phyloP scores from a whole-genome alignment of 176 grass and related monocot species.

The Oryza meridionalis region DNA sequence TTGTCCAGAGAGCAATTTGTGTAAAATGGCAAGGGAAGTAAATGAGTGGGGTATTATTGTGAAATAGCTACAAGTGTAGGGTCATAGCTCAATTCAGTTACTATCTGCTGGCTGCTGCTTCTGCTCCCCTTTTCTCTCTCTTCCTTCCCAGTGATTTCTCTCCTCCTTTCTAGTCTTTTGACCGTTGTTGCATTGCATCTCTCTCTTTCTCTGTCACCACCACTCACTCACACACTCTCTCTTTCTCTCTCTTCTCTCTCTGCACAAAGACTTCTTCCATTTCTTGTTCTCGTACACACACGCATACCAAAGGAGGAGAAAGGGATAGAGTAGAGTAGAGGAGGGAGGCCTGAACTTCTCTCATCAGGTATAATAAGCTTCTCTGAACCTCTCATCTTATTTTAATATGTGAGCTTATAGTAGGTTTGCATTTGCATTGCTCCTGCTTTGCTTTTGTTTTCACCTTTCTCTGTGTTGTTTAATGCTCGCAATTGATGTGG shows the following conservation, averaged over 20 bases:
- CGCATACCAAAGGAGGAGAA: neutral
- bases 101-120: neutral
- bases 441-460: conserved; percentile 1
- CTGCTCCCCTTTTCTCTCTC: conserved; percentile 13
- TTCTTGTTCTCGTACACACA: conserved; percentile 40
- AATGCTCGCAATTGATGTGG: conserved; percentile 45
- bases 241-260: conserved; percentile 40
- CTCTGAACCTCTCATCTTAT: conserved; percentile 26
- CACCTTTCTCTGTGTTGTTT: conserved; percentile 42
- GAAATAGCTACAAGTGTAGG: conserved; percentile 34
- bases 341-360: neutral
- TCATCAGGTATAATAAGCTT: conserved; percentile 32
- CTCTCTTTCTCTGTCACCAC: conserved; percentile 11
- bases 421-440: neutral
- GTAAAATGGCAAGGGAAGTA: neutral
- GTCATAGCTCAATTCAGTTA: conserved; percentile 28
- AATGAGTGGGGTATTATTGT: conserved; percentile 38
- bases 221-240: neutral
- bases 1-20: neutral
- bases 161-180: conserved; percentile 56
- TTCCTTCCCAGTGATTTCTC: conserved; percentile 8
- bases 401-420: conserved; percentile 28
- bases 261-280: conserved; percentile 26
- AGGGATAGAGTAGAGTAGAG: conserved; percentile 7
- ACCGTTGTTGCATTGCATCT: conserved; percentile 55